Evolutionary conservation across 331 rosid genomes (phyloP).

Genomic region (Malus hybrid): DNA sequence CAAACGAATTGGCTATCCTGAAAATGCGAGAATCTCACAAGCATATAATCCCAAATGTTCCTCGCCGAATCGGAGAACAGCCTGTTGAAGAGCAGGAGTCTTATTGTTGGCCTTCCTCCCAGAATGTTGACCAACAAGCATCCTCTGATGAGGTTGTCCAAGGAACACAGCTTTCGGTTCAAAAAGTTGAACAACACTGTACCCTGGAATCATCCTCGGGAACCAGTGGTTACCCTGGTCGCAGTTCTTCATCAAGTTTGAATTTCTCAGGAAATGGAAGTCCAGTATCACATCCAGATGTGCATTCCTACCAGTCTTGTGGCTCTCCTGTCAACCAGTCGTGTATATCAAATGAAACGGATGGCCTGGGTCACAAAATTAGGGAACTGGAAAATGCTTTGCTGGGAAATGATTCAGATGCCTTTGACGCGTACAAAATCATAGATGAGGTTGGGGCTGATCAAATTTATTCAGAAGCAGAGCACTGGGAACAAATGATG

Average conservation of each 20-base stretch:
- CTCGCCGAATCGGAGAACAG: slow-evolving; percentile 30
- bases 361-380: slow-evolving; percentile 70
- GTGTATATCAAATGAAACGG: slow-evolving; percentile 38
- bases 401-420: slow-evolving; percentile 58
- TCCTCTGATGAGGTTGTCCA: slow-evolving; percentile 45
- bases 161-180: slow-evolving; percentile 35
- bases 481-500: slow-evolving; percentile 44
- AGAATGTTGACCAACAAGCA: slow-evolving; percentile 24
- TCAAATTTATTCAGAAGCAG: slow-evolving; percentile 27
- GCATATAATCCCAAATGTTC: slow-evolving; percentile 26
- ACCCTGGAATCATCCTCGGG: slow-evolving; percentile 56
- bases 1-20: slow-evolving; percentile 8
- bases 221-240: slow-evolving; percentile 47
- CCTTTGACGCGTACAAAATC: slow-evolving; percentile 22
- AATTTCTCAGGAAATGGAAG: slow-evolving; percentile 49
- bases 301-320: slow-evolving; percentile 29
- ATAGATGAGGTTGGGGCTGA: slow-evolving; percentile 20
- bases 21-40: slow-evolving; percentile 48
- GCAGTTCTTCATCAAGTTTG: slow-evolving; percentile 48
- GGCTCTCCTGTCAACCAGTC: slow-evolving; percentile 51
- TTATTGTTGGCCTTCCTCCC: slow-evolving; percentile 23
- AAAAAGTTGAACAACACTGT: slow-evolving; percentile 29
- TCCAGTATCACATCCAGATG: slow-evolving; percentile 48
- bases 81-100: slow-evolving; percentile 41
- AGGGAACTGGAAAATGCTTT: slow-evolving; percentile 70